Percentiles rank a stretch among this genome's conserved stretches.
Conservation (phyloP, 345 rosid species). For the Excoecaria agallocha region DNA sequence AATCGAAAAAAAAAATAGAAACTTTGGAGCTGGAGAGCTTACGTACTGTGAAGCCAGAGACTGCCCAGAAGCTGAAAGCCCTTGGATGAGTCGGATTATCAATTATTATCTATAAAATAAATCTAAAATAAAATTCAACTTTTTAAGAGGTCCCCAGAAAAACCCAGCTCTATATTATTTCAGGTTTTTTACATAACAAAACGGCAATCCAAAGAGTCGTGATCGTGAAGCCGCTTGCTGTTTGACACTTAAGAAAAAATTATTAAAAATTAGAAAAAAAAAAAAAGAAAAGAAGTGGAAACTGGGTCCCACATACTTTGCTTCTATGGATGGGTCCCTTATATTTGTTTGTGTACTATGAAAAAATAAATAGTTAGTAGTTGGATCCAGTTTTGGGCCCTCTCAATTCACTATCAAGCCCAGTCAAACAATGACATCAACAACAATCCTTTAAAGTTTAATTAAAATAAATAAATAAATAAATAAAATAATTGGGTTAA, state of each 20-base stretch:
- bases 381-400: too few species aligned
- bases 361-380: too few species aligned
- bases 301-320: neutral
- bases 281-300: neutral
- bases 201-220: neutral
- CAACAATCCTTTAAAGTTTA: too few species aligned
- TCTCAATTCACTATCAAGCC: too few species aligned
- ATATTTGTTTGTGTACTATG: neutral
- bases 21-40: conserved; percentile 6
- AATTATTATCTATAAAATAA: neutral
- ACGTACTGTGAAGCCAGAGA: neutral
- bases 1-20: neutral
- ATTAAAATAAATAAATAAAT: too few species aligned
- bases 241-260: neutral
- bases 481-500: too few species aligned
- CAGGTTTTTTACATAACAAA: neutral
- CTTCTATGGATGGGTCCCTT: conserved; percentile 3
- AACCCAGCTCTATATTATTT: neutral
- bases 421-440: too few species aligned
- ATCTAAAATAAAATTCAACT: neutral
- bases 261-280: neutral
- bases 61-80: conserved; percentile 1
- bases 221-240: conserved; percentile 1
- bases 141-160: neutral
- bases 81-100: conserved; percentile 7